Evolutionary conservation across 2,329 filamentous ascomycete genomes (phyloP), one percentile per base, ranked within the genome.

Genomic region (Fusarium ramigenum): DNA sequence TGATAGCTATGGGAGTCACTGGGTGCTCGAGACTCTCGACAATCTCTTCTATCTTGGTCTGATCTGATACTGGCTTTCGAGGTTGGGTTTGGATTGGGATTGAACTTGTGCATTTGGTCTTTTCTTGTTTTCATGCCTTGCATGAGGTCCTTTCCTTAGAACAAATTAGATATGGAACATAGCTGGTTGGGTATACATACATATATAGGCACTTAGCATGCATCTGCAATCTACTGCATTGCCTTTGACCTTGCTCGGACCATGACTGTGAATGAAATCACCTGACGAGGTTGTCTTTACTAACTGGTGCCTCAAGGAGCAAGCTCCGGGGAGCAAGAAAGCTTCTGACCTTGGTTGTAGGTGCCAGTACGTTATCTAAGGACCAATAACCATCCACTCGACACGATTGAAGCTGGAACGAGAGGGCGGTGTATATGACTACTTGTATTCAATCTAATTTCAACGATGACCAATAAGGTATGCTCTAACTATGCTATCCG

Each of bases 91-190:
- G 43, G 12, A 18, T 42, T 42, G 43, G 43, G 43, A 47, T 57
- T 57, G 47, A 44, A 58, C 54, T 57, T 47, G 44, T 77, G 68
- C 32, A 59, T 73, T 71, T 69, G 50, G 52, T 59, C 36, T 23
- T 47, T 49, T 61, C 54, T 28, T 69, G 53, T 57, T 67, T 77
- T 78, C 73, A 78, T 78, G 76, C 63, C 66, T 76, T 64, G 76
- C 76, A 78, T 78, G 75, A 78, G 53, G 75, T 78, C 77, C 76
- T 63, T 63, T 78, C 76, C 73, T 78, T 63, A 50, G 42, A 53
- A 40, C 52, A 56, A 36, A 68, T 30, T 59, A 74, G 44, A 75
- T 18, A 71, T 43, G 66, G 66, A 28, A 74, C 42, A 72, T 30
- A 43, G 37, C n/a, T 37, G 47, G 39, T 44, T 57, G 60, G 52